Evolutionary conservation across 257 asterid species (phyloP).

Genomic region (Verbena officinalis): DNA sequence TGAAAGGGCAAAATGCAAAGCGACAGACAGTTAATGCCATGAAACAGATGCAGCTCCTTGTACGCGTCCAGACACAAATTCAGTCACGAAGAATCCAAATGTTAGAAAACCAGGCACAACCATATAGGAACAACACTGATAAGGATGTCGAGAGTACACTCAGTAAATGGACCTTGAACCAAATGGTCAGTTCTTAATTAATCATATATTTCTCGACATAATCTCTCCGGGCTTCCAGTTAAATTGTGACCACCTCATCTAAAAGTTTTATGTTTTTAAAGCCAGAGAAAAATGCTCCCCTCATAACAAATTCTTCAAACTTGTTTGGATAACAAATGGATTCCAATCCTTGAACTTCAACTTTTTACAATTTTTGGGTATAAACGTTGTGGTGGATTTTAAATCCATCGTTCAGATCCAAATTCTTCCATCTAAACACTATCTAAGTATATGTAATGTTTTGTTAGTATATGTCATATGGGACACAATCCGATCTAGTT

Average conservation of each 20-base stretch:
- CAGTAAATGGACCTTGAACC: conserved; percentile 75
- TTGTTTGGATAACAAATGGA: too few relatives aligned
- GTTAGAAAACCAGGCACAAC: conserved; percentile 74
- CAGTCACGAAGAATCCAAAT: conserved; percentile 89
- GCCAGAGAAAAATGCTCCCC: too few relatives aligned
- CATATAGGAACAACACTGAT: conserved; percentile 42
- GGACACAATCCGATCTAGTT: too few relatives aligned
- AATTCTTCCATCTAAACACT: too few relatives aligned
- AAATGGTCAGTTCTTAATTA: conserved; percentile 44
- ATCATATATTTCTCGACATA: neutral
- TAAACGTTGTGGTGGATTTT: too few relatives aligned
- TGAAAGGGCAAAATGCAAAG: conserved; percentile 78
- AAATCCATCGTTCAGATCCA: too few relatives aligned
- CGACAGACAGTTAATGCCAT: conserved; percentile 85
- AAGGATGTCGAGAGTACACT: conserved; percentile 73
- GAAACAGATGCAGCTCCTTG: conserved; percentile 97
- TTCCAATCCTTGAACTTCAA: too few relatives aligned
- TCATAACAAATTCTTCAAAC: too few relatives aligned
- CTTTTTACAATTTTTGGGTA: too few relatives aligned
- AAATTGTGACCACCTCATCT: neutral
- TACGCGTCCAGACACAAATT: conserved; percentile 86
- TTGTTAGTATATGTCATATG: too few relatives aligned
- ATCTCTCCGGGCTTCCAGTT: neutral
- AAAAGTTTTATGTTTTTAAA: too few relatives aligned
- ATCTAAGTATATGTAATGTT: too few relatives aligned